phyloP scores from a whole-genome alignment of 2,329 filamentous ascomycete species.

The Lizonia empirigonia region DNA sequence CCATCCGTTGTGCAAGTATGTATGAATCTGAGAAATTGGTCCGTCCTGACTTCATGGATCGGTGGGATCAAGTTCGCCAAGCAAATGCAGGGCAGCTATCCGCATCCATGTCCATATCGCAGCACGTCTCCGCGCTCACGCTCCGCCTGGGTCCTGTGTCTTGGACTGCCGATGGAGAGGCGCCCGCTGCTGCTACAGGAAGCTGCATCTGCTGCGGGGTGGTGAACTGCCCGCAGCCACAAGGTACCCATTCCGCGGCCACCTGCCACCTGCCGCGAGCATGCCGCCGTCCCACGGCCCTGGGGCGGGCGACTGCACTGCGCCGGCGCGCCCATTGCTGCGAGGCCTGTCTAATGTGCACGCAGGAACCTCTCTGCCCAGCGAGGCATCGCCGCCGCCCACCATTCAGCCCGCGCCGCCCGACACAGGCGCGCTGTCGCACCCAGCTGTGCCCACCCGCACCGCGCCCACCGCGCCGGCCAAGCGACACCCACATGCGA shows the following conservation, averaged over 20 bases:
- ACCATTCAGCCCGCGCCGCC: slow-evolving; percentile 36
- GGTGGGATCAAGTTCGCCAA: too few relatives aligned
- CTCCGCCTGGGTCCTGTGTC: background rate
- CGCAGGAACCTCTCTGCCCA: slow-evolving; percentile 25
- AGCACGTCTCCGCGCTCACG: background rate
- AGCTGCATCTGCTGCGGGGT: slow-evolving; percentile 42
- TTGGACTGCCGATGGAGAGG: slow-evolving; percentile 41
- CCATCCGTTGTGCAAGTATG: background rate
- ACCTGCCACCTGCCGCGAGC: slow-evolving; percentile 5
- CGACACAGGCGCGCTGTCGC: slow-evolving; percentile 35
- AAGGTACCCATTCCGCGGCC: slow-evolving; percentile 25
- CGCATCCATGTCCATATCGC: background rate
- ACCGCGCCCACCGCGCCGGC: slow-evolving; percentile 18
- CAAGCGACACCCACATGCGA: slow-evolving; percentile 35
- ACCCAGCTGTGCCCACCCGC: slow-evolving; percentile 20
- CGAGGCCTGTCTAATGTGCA: slow-evolving; percentile 30
- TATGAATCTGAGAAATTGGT: background rate
- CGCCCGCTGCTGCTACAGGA: slow-evolving; percentile 38
- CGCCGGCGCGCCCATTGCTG: background rate
- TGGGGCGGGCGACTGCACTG: slow-evolving; percentile 1
- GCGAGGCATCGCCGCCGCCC: slow-evolving; percentile 25
- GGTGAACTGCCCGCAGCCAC: slow-evolving; percentile 35
- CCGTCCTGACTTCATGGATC: background rate
- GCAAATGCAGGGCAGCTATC: slow-evolving; percentile 1
- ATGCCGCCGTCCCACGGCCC: background rate